Conservation (phyloP, 2,329 filamentous ascomycete species). For the Scorias spongiosa region DNA sequence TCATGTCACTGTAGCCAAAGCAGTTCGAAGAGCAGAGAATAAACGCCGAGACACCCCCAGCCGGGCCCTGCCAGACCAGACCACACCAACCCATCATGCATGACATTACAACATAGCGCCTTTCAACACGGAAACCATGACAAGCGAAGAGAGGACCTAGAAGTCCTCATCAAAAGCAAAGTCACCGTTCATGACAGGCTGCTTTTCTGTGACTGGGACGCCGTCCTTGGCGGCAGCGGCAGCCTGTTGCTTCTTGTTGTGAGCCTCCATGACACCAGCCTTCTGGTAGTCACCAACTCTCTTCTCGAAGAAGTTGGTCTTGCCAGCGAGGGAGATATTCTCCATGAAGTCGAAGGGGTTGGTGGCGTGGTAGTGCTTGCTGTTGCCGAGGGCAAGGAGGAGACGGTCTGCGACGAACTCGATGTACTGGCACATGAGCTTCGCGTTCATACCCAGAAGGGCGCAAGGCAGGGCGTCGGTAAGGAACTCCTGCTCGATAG, state of each 20-base stretch:
- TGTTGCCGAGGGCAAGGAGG: constrained; percentile 80
- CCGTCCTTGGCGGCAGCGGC: constrained; percentile 16
- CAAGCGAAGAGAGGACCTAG: constrained; percentile 34
- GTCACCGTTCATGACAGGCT: constrained; percentile 45
- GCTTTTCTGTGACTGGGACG: constrained; percentile 24
- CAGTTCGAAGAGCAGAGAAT: no score
- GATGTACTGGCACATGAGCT: constrained; percentile 98
- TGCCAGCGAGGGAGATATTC: constrained; percentile 95
- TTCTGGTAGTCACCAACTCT: constrained; percentile 99
- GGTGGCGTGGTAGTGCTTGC: constrained; percentile 78
- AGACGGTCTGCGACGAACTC: constrained; percentile 98
- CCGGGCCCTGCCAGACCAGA: no score
- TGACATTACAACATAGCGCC: not conserved
- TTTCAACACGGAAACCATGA: not conserved
- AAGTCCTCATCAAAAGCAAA: constrained; percentile 97
- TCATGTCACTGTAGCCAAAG: no score
- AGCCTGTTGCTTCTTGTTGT: constrained; percentile 44
- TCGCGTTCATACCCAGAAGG: constrained; percentile 93
- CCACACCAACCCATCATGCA: not conserved
- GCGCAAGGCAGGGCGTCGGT: constrained; percentile 86
- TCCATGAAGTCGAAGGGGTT: constrained; percentile 99
- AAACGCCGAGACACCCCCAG: no score
- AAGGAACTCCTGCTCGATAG: constrained; percentile 94
- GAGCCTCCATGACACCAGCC: constrained; percentile 92
- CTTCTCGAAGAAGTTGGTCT: constrained; percentile 99